These are phyloP conservation scores for Nicotiana tomentosiformis DNA, from an alignment of 257 asterid genomes.

Conservation along the genomic window DNA sequence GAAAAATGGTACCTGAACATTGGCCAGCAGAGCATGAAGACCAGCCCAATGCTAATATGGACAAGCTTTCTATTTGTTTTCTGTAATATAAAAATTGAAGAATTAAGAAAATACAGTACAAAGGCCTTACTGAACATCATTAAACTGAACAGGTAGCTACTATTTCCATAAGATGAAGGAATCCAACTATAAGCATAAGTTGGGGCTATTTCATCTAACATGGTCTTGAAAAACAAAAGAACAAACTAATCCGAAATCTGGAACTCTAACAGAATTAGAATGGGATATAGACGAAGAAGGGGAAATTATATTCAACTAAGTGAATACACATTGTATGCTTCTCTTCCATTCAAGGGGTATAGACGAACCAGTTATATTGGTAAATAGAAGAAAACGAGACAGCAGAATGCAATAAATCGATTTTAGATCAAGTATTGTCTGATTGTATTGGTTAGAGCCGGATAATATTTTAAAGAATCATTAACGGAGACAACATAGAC, in stretches of 20 bases:
- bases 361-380: neutral
- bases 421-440: neutral
- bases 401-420: neutral
- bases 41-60: conserved; percentile 72
- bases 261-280: neutral
- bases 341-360: neutral
- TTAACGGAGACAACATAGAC: neutral
- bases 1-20: conserved; percentile 79
- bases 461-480: neutral
- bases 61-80: conserved; percentile 56
- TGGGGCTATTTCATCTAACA: neutral
- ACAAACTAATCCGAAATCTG: neutral
- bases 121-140: neutral
- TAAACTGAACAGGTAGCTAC: neutral
- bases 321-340: neutral
- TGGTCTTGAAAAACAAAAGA: neutral
- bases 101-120: neutral
- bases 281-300: neutral
- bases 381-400: neutral
- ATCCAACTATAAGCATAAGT: neutral
- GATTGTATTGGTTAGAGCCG: neutral
- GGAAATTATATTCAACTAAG: neutral
- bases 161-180: neutral
- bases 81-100: conserved; percentile 21
- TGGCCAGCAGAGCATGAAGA: conserved; percentile 98